phyloP scores from a whole-genome alignment of 257 asterid genomes.

The Rauvolfia tetraphylla region DNA sequence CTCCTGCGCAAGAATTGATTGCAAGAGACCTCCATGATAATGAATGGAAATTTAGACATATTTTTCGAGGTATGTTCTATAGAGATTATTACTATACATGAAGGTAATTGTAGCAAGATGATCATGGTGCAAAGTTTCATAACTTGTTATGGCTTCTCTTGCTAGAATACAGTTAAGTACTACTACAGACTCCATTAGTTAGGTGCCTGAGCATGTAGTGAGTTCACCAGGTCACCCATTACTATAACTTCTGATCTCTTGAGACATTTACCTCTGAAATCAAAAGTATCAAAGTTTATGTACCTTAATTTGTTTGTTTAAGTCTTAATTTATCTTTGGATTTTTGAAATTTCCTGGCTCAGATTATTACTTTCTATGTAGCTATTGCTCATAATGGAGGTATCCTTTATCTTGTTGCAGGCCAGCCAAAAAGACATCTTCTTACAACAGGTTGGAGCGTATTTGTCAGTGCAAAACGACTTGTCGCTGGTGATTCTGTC shows the following conservation, averaged over 20 bases:
- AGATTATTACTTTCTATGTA: not conserved
- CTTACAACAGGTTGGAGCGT: constrained; percentile 89
- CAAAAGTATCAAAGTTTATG: not conserved
- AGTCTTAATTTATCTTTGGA: not conserved
- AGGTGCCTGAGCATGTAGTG: not conserved
- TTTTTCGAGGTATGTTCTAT: constrained; percentile 60
- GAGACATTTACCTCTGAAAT: not conserved
- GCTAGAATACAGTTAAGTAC: not conserved
- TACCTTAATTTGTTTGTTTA: not conserved
- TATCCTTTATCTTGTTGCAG: constrained; percentile 29
- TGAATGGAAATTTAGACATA: constrained; percentile 86
- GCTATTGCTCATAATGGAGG: not conserved
- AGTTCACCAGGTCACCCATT: not conserved
- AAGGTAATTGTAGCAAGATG: not conserved
- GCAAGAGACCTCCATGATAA: constrained; percentile 78
- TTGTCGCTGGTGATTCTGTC: constrained; percentile 81
- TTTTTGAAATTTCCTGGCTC: not conserved
- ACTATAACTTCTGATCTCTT: not conserved
- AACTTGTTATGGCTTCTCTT: not conserved
- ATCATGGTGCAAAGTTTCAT: not conserved
- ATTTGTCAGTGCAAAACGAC: constrained; percentile 76
- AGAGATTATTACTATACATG: not conserved
- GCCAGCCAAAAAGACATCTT: constrained; percentile 88
- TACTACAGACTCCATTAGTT: not conserved
- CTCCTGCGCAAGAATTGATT: constrained; percentile 81